phyloP scores from a whole-genome alignment of 129 eudicot genomes.

The carrot (Daucus carota) region DNA sequence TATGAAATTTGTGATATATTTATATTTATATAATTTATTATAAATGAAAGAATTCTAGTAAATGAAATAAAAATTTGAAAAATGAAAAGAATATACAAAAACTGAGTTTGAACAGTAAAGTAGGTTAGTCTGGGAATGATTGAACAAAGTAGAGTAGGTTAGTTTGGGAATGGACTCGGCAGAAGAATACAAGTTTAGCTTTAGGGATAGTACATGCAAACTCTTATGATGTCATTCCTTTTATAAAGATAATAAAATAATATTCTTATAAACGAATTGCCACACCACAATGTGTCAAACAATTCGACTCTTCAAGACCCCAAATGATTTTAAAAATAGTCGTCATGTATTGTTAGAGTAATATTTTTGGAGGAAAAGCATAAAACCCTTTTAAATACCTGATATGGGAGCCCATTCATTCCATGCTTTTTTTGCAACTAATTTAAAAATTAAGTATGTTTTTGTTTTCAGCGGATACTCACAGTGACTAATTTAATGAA shows the following conservation, averaged over 20 bases:
- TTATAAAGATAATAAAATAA: background rate
- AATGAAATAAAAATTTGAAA: too few species aligned
- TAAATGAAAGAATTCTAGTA: too few species aligned
- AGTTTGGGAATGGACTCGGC: too few species aligned
- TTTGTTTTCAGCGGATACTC: background rate
- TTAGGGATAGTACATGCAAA: background rate
- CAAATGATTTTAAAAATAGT: background rate
- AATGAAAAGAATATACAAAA: too few species aligned
- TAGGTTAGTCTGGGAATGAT: too few species aligned
- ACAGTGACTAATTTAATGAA: too few species aligned
- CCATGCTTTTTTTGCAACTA: background rate
- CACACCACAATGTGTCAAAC: constrained; percentile 5
- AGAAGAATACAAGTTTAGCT: background rate
- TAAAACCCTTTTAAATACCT: background rate
- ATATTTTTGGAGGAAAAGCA: background rate
- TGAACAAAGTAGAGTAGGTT: too few species aligned
- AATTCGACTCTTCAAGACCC: constrained; percentile 2
- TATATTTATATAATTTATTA: too few species aligned
- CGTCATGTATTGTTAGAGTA: background rate
- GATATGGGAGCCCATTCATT: background rate
- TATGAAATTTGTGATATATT: too few species aligned
- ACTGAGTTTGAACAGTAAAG: too few species aligned
- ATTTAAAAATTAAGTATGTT: background rate
- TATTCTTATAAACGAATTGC: constrained; percentile 7
- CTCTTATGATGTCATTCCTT: background rate